phyloP scores from a whole-genome alignment of 75 land plant species.

The Azolla pinnata region DNA sequence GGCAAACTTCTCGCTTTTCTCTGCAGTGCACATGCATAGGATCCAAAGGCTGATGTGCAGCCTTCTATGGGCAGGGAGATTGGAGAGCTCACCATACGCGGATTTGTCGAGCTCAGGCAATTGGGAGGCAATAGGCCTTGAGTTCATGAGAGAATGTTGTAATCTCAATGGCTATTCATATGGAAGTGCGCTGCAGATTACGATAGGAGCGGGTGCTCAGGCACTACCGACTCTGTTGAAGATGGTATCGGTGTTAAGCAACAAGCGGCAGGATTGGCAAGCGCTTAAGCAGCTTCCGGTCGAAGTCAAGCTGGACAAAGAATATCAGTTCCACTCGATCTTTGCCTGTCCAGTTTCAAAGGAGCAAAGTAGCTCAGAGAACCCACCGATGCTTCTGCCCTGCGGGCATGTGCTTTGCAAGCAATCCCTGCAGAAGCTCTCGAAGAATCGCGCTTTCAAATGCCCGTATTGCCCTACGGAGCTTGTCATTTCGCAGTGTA shows the following conservation, averaged over 20 bases:
- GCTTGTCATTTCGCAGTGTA: constrained; percentile 36
- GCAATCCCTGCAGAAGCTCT: constrained; percentile 67
- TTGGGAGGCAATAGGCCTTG: constrained; percentile 67
- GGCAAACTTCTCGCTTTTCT: constrained; percentile 53
- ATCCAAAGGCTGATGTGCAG: constrained; percentile 75
- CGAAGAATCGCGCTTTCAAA: constrained; percentile 66
- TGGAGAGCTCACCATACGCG: constrained; percentile 66
- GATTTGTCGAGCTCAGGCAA: constrained; percentile 50
- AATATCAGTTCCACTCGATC: constrained; percentile 78
- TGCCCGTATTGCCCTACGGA: constrained; percentile 86
- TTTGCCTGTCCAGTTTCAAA: constrained; percentile 83
- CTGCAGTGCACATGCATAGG: constrained; percentile 42
- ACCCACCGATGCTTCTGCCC: constrained; percentile 83
- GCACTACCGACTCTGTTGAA: constrained; percentile 72
- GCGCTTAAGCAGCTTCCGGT: constrained; percentile 72
- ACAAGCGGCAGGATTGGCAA: constrained; percentile 80
- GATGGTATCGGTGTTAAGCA: constrained; percentile 59
- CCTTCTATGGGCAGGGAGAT: constrained; percentile 45
- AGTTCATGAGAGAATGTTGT: constrained; percentile 69
- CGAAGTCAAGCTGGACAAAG: constrained; percentile 60
- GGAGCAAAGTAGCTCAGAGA: constrained; percentile 66
- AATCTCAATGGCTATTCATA: constrained; percentile 65
- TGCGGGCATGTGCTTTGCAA: constrained; percentile 91
- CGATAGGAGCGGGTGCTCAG: constrained; percentile 61
- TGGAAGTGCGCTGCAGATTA: constrained; percentile 69